Conservation (phyloP, 192 early-diverging fungal species). For the Coemansia sp. region DNA sequence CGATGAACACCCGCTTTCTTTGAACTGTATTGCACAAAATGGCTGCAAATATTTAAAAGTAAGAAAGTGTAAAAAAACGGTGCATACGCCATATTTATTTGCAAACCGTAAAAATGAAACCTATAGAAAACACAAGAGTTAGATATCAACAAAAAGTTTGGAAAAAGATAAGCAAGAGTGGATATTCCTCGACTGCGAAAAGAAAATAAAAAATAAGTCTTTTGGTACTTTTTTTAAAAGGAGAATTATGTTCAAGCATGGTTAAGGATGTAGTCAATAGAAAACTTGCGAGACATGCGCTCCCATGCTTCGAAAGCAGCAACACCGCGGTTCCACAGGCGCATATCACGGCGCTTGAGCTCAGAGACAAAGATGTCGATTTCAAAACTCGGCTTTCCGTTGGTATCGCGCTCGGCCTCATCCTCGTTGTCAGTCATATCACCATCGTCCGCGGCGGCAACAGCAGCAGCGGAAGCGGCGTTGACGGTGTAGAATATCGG, state of each 20-base stretch:
- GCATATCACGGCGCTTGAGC: conserved; percentile 37
- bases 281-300: conserved; percentile 46
- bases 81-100: too few species aligned
- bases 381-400: conserved; percentile 41
- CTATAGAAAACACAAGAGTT: too few species aligned
- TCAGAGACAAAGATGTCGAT: conserved; percentile 50
- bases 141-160: too few species aligned
- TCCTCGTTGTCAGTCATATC: background rate
- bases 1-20: too few species aligned
- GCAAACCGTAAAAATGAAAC: too few species aligned
- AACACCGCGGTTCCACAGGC: conserved; percentile 28
- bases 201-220: too few species aligned
- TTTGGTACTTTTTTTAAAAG: too few species aligned
- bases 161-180: too few species aligned
- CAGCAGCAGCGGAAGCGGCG: background rate
- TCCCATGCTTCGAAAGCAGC: conserved; percentile 38
- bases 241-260: conserved; percentile 12
- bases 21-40: too few species aligned
- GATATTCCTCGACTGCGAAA: too few species aligned
- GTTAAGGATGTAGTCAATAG: conserved; percentile 44
- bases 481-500: conserved; percentile 26
- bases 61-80: too few species aligned
- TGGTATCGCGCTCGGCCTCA: background rate
- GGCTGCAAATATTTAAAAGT: too few species aligned
- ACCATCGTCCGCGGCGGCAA: background rate